Conservation (phyloP, 495 filamentous ascomycete genomes). For the Podospora pseudocomata region DNA sequence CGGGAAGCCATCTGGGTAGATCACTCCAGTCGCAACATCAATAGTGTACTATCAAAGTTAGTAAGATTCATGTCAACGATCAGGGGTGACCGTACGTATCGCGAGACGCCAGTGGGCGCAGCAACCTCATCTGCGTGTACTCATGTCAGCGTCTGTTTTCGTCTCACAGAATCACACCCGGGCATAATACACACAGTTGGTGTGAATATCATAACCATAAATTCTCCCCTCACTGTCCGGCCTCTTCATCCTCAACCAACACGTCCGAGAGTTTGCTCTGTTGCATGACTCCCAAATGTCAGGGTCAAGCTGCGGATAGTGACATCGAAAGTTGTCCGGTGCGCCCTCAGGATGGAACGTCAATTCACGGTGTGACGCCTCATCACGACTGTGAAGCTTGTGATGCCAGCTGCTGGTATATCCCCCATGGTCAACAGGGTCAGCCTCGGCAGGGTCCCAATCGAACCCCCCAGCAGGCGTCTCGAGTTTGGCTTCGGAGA, state of each 20-base stretch:
- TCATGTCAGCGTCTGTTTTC: background rate
- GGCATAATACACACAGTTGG: conserved; percentile 8
- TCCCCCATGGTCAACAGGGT: background rate
- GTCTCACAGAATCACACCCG: no score
- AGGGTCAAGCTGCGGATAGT: conserved; percentile 10
- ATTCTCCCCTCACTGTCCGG: background rate
- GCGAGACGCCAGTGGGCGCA: conserved; percentile 7
- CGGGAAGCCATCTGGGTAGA: conserved; percentile 45
- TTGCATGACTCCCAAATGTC: conserved; percentile 15
- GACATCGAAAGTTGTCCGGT: conserved; percentile 10
- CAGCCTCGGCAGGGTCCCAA: background rate
- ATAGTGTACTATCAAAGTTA: conserved; percentile 29
- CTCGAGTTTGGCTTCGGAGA: background rate
- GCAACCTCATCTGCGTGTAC: conserved; percentile 3
- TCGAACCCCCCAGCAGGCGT: background rate
- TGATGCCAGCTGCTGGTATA: background rate
- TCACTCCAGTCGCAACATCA: conserved; percentile 31
- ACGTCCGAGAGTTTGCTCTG: background rate
- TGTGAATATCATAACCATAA: conserved; percentile 8
- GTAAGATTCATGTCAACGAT: conserved; percentile 30
- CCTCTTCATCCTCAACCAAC: conserved; percentile 12
- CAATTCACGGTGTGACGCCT: background rate
- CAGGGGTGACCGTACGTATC: conserved; percentile 5
- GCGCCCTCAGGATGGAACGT: conserved; percentile 14
- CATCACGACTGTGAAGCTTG: background rate